A percentile compares a stretch with the other conserved stretches of the same genome.
Conservation (phyloP, 2,329 filamentous ascomycete genomes). For the Paecilomyces sp. region DNA sequence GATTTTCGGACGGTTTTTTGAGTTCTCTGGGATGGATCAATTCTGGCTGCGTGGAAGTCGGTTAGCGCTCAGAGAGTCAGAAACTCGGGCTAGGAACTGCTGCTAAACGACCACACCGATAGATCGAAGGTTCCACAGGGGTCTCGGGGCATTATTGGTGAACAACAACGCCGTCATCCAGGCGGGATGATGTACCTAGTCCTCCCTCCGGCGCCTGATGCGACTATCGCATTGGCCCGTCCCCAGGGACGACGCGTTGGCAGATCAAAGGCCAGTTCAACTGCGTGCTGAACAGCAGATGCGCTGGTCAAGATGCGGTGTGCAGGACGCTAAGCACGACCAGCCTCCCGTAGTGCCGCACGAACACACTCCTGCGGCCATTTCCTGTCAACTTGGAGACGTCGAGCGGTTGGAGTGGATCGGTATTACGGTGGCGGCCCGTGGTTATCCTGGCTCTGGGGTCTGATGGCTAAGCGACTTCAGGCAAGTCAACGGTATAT, state of each 20-base stretch:
- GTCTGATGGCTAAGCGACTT: neutral
- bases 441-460: neutral
- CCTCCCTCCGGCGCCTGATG: conserved; percentile 12
- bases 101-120: conserved; percentile 8
- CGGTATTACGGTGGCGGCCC: neutral
- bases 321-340: neutral
- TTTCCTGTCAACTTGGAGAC: neutral
- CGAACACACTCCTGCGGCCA: neutral
- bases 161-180: conserved; percentile 10
- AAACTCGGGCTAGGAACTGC: too few relatives aligned
- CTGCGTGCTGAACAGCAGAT: neutral
- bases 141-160: neutral
- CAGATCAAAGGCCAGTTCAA: neutral
- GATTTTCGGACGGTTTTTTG: neutral
- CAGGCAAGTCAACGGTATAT: too few relatives aligned
- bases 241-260: neutral
- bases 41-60: too few relatives aligned
- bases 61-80: too few relatives aligned
- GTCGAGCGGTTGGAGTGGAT: neutral
- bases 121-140: conserved; percentile 13
- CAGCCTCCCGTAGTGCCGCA: neutral
- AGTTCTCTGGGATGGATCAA: neutral
- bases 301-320: neutral
- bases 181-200: conserved; percentile 20
- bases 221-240: conserved; percentile 16